These are phyloP conservation scores for Hymenoscyphus linearis DNA, from an alignment of 2,329 filamentous ascomycete genomes.

Conservation along the genomic window DNA sequence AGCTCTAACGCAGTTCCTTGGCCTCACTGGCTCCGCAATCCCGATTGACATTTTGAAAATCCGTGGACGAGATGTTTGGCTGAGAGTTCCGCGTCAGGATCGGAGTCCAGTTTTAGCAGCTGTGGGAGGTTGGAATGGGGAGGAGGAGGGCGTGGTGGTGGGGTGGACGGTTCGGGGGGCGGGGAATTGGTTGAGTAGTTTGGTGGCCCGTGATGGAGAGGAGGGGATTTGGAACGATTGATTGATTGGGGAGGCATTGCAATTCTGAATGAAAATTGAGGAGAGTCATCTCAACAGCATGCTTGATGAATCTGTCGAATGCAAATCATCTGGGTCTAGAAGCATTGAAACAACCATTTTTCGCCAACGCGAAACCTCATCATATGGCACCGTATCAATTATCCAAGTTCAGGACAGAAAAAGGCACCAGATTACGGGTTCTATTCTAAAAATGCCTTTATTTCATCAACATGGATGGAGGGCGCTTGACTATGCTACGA, in stretches of 20 bases:
- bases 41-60: constrained; percentile 66
- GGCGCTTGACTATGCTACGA: constrained; percentile 9
- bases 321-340: neutral
- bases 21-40: constrained; percentile 61
- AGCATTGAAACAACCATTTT: neutral
- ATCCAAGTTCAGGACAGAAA: neutral
- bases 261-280: neutral
- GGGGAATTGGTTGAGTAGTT: constrained; percentile 59
- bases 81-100: constrained; percentile 59
- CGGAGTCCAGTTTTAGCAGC: constrained; percentile 56
- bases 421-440: constrained; percentile 1
- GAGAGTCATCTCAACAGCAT: neutral
- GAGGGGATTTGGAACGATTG: constrained; percentile 24
- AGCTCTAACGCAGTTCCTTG: constrained; percentile 65
- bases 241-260: neutral
- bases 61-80: constrained; percentile 51
- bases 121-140: constrained; percentile 57
- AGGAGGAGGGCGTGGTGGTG: constrained; percentile 27
- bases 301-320: neutral
- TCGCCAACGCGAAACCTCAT: neutral
- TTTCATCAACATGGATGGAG: neutral
- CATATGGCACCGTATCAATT: too few relatives aligned
- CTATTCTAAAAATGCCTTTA: constrained; percentile 5
- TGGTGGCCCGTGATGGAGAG: constrained; percentile 41
- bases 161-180: constrained; percentile 48